phyloP scores from a whole-genome alignment of 2,329 filamentous ascomycete genomes.

The Talaromyces rugulosus region DNA sequence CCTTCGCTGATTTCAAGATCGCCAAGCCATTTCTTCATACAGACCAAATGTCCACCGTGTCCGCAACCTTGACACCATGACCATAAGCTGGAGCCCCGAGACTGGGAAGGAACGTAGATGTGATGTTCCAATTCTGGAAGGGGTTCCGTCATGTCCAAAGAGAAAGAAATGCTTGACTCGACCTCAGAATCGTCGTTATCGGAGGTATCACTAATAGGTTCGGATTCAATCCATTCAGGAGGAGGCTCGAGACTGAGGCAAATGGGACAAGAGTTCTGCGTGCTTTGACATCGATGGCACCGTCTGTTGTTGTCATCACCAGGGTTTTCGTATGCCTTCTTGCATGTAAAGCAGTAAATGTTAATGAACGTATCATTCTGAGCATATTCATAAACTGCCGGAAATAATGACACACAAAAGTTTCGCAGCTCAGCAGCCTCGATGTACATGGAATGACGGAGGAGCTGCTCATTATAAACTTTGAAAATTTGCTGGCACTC shows the following conservation, averaged over 20 bases:
- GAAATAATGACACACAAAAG: slow-evolving; percentile 52
- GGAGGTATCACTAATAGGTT: slow-evolving; percentile 7
- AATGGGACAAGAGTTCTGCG: slow-evolving; percentile 38
- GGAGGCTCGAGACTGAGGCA: slow-evolving; percentile 40
- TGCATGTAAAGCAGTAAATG: slow-evolving; percentile 54
- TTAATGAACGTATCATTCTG: slow-evolving; percentile 52
- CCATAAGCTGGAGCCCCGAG: slow-evolving; percentile 43
- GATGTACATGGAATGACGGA: slow-evolving; percentile 39
- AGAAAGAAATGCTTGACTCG: slow-evolving; percentile 38
- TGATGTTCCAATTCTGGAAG: slow-evolving; percentile 20
- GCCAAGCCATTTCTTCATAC: slow-evolving; percentile 54
- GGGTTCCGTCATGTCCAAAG: slow-evolving; percentile 35
- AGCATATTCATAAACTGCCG: slow-evolving; percentile 54
- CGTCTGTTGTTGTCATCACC: slow-evolving; percentile 46
- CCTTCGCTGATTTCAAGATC: slow-evolving; percentile 48
- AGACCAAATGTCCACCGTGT: slow-evolving; percentile 57
- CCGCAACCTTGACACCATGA: slow-evolving; percentile 58
- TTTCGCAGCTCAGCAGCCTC: slow-evolving; percentile 55
- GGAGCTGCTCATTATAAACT: slow-evolving; percentile 55
- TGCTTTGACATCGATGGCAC: slow-evolving; percentile 47
- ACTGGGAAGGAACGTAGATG: slow-evolving; percentile 23
- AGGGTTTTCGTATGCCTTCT: slow-evolving; percentile 52
- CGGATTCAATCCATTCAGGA: slow-evolving; percentile 34
- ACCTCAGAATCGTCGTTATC: slow-evolving; percentile 10
- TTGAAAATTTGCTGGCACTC: slow-evolving; percentile 55